Evolutionary conservation across 192 early-diverging fungal genomes (phyloP).

Genomic region (Coemansia sp.): DNA sequence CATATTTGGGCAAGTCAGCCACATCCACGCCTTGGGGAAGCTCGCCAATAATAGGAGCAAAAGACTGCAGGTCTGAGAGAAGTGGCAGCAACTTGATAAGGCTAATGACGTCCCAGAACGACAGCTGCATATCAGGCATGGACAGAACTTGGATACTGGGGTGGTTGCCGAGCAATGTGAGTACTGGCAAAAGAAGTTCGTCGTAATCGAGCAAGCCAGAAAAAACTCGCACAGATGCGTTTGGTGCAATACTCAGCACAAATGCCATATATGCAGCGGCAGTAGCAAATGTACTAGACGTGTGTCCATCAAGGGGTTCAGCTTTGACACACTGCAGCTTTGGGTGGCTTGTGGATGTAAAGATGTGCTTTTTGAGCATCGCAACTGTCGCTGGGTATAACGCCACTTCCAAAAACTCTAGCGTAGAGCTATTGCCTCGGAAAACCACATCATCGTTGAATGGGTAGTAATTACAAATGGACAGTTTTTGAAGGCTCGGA

Average conservation of each 20-base stretch:
- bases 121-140: background rate
- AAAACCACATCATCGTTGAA: conserved; percentile 12
- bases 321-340: background rate
- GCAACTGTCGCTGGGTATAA: background rate
- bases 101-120: background rate
- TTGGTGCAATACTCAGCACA: background rate
- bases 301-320: background rate
- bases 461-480: background rate
- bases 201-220: background rate
- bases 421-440: background rate
- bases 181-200: background rate
- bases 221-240: background rate
- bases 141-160: background rate
- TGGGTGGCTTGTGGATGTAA: background rate
- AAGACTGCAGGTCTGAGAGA: background rate
- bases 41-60: background rate
- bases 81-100: background rate
- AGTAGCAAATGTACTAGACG: background rate
- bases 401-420: background rate
- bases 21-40: background rate
- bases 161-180: background rate
- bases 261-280: background rate
- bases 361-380: background rate
- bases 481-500: background rate
- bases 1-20: background rate